phyloP scores from a whole-genome alignment of 805 yeast genomes.

The Pichia cabralensis region DNA sequence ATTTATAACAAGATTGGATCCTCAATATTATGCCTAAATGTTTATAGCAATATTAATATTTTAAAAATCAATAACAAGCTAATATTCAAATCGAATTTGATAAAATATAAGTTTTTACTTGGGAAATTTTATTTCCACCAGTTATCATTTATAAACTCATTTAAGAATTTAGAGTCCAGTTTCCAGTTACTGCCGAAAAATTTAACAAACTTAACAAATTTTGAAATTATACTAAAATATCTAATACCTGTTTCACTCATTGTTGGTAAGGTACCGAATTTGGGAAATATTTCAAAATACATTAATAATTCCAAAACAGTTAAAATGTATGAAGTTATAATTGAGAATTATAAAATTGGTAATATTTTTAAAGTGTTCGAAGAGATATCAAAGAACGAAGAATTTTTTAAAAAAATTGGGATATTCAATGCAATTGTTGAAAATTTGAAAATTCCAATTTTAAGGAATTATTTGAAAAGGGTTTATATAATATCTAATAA shows the following conservation, averaged over 20 bases:
- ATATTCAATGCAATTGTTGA: slow-evolving; percentile 36
- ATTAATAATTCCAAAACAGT: slow-evolving; percentile 11
- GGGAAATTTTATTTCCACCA: slow-evolving; percentile 47
- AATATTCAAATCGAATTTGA: slow-evolving; percentile 35
- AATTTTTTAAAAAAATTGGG: slow-evolving; percentile 28
- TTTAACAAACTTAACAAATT: too few relatives aligned
- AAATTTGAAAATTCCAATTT: slow-evolving; percentile 33
- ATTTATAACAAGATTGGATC: slow-evolving; percentile 43
- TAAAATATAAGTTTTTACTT: slow-evolving; percentile 43
- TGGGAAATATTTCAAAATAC: slow-evolving; percentile 11
- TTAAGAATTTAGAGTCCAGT: too few relatives aligned
- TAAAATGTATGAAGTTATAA: slow-evolving; percentile 30
- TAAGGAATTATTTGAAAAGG: slow-evolving; percentile 32
- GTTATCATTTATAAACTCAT: slow-evolving; percentile 37
- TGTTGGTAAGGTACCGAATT: slow-evolving; percentile 46
- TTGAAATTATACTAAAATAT: slow-evolving; percentile 34
- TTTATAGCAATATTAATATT: slow-evolving; percentile 49
- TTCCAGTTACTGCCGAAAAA: too few relatives aligned
- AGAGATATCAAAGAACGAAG: slow-evolving; percentile 26
- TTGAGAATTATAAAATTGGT: slow-evolving; percentile 30
- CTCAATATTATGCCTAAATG: slow-evolving; percentile 51
- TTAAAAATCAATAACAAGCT: slow-evolving; percentile 32
- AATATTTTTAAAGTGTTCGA: slow-evolving; percentile 29
- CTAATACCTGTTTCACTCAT: slow-evolving; percentile 43
- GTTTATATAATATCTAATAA: slow-evolving; percentile 13